A percentile compares a stretch with the other conserved stretches of the same genome.
These are phyloP conservation scores for Parachlorella kessleri DNA, from an alignment of 139 green algal species.

Conservation along the genomic window DNA sequence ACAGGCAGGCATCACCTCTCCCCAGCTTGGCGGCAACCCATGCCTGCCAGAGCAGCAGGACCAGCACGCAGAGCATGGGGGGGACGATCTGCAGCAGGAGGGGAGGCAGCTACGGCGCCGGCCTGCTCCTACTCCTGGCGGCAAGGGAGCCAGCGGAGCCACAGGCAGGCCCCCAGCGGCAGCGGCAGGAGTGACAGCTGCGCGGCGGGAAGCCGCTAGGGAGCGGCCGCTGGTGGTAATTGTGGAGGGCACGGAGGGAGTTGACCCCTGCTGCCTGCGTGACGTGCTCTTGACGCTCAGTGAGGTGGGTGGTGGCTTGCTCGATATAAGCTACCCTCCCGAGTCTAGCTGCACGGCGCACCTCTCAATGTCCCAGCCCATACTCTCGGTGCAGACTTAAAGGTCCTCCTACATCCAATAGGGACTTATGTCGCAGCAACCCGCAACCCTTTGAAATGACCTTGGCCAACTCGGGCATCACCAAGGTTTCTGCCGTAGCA, in stretches of 20 bases:
- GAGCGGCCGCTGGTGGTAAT: conserved; percentile 52
- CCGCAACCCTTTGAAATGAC: no score
- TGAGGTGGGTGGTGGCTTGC: conserved; percentile 28
- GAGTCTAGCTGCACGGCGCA: no score
- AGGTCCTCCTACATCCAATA: no score
- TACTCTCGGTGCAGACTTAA: no score
- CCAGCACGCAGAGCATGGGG: not conserved
- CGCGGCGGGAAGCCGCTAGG: not conserved
- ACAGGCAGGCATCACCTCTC: no score
- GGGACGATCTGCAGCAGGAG: not conserved
- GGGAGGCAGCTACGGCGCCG: not conserved
- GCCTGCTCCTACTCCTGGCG: not conserved
- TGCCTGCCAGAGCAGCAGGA: not conserved
- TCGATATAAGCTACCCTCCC: no score
- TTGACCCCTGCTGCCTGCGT: conserved; percentile 29
- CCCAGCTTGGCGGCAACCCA: not conserved
- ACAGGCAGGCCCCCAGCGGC: no score
- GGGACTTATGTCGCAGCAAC: no score
- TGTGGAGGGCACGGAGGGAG: conserved; percentile 47
- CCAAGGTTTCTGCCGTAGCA: no score
- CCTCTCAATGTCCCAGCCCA: no score
- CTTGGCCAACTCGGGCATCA: no score
- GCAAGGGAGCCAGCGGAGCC: not conserved
- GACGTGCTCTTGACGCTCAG: conserved; percentile 44
- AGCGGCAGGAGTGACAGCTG: not conserved